Conservation (phyloP, 2,329 filamentous ascomycete genomes). For the Paraphaeosphaeria sporulosa region DNA sequence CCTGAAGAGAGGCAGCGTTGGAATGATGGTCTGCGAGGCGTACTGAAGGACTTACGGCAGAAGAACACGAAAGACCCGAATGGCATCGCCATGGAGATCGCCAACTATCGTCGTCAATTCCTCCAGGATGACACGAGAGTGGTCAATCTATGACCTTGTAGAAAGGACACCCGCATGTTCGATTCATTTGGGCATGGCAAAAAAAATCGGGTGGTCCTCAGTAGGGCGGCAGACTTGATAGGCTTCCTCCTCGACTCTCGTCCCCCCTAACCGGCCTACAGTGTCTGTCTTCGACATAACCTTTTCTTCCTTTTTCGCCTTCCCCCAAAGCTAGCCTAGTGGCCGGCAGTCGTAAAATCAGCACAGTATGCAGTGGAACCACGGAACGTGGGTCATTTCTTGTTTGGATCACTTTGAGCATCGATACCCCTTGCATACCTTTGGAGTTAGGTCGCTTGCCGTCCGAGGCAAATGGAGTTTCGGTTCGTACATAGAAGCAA, state of each 20-base stretch:
- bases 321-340: neutral
- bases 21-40: conserved; percentile 47
- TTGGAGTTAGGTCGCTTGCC: conserved; percentile 19
- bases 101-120: conserved; percentile 50
- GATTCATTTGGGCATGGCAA: neutral
- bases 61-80: conserved; percentile 48
- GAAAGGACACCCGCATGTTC: conserved; percentile 2
- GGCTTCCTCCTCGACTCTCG: neutral
- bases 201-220: neutral
- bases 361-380: neutral
- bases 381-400: neutral
- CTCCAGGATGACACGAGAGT: conserved; percentile 50
- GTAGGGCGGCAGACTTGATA: neutral
- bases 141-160: conserved; percentile 42
- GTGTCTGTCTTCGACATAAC: neutral
- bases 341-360: conserved; percentile 6
- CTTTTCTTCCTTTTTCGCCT: conserved; percentile 2
- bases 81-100: conserved; percentile 49
- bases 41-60: conserved; percentile 48
- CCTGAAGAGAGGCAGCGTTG: conserved; percentile 65
- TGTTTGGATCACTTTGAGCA: conserved; percentile 18
- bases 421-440: conserved; percentile 29
- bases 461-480: conserved; percentile 4
- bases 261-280: neutral
- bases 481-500: neutral